Evolutionary conservation across 1,284 basidiomycete genomes (phyloP).

Genomic region (Trametes polyzona): DNA sequence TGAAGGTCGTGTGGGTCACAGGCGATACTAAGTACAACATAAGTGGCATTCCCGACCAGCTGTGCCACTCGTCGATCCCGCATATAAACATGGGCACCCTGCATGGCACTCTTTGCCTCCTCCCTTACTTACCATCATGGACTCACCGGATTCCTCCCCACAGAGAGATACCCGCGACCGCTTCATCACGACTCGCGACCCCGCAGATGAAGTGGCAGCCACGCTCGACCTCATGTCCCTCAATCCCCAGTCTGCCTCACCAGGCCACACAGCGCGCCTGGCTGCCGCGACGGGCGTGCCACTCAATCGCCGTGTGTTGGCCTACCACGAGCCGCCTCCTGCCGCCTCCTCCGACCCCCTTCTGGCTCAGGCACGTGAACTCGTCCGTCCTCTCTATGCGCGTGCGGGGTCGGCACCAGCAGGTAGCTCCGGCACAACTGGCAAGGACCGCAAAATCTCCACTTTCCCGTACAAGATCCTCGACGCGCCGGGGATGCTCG

Average conservation of each 20-base stretch:
- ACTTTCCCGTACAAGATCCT: slow-evolving; percentile 89
- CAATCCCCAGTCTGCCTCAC: slow-evolving; percentile 63
- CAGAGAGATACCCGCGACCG: slow-evolving; percentile 62
- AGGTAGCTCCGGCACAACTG: slow-evolving; percentile 57
- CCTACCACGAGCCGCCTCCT: slow-evolving; percentile 80
- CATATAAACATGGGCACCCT: not conserved
- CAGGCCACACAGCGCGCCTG: slow-evolving; percentile 76
- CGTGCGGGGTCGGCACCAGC: slow-evolving; percentile 64
- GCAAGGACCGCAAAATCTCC: slow-evolving; percentile 79
- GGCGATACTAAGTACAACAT: too few species aligned
- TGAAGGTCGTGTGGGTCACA: too few species aligned
- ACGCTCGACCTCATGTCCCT: slow-evolving; percentile 68
- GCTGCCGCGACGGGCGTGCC: slow-evolving; percentile 75
- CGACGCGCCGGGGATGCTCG: slow-evolving; percentile 93
- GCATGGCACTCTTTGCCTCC: not conserved
- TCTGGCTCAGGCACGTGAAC: slow-evolving; percentile 73
- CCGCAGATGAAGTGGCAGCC: slow-evolving; percentile 56
- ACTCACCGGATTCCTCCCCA: slow-evolving; percentile 15
- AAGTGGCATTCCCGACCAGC: too few species aligned
- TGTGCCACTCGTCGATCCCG: slow-evolving; percentile 9
- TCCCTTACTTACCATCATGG: slow-evolving; percentile 10
- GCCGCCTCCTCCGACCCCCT: slow-evolving; percentile 67
- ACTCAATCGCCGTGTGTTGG: slow-evolving; percentile 73
- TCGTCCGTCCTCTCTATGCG: slow-evolving; percentile 72
- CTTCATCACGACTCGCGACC: slow-evolving; percentile 73